Base-by-base conservation (phyloP, 1,139 yeast genomes). In the Hanseniaspora sp. region DNA sequence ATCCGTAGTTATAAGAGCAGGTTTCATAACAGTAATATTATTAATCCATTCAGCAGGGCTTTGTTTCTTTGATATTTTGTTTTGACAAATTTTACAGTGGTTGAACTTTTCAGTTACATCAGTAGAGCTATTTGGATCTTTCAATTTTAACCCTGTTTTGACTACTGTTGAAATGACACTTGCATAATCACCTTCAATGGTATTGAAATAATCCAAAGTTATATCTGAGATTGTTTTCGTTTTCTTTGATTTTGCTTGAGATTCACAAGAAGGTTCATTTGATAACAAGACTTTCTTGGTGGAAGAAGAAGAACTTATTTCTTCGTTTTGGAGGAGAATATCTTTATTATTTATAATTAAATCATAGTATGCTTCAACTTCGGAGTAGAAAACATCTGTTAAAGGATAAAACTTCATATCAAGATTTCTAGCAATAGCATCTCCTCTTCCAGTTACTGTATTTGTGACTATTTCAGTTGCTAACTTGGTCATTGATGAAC, bases 91-190 rank as follows among this genome's bases (percentile, higher is more conserved):
- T 41, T 69, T 68, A 66, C 94, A 85, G 7, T 60, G 52, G 4
- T 41, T 56, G 17, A 39, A 38, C 15, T 12, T 12, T 39, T 11
- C 44, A 15, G 15, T 15, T 23, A 59, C 58, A 7, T 17, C 8
- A 18, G 56, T 54, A 5, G 58, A 62, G n/a, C 61, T 45, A 35
- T 54, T 65, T 0, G 86, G 87, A 9, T 76, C 75, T 1, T 79
- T 79, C 52, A 92, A 70, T 66, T 92, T 90, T 53, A 82, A 82
- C 11, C 95, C 95, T 0, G 95, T 90, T 59, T 86, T 82, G 12
- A 88, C 90, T 18, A 92, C 97, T 0, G 98, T 90, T 0, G 96
- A 84, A 2, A 94, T 92, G 4, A 94, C 87, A 53, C 95, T 87
- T 0, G 96, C 87, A 63, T 88, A 90, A 7, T 85, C 95, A 9